Conservation (phyloP, 345 rosid genomes). For the Populus pruinosa region DNA sequence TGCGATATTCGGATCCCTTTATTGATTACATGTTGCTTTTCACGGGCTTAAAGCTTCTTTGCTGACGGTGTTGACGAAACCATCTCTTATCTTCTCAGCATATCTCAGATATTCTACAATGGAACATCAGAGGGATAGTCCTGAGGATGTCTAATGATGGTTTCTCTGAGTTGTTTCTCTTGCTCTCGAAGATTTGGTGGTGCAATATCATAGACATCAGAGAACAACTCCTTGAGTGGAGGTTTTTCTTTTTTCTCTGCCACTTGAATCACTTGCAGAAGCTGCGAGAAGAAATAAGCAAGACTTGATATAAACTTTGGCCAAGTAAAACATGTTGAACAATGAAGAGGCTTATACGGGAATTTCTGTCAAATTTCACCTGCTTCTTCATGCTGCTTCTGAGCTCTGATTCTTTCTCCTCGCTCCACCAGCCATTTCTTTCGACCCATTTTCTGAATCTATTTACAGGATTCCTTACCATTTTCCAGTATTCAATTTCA, state of each 20-base stretch:
- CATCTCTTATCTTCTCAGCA: neutral
- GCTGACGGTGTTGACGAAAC: neutral
- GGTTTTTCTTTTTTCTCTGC: conserved; percentile 81
- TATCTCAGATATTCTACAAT: conserved; percentile 28
- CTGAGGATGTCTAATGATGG: conserved; percentile 48
- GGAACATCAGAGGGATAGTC: conserved; percentile 75
- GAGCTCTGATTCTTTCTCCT: conserved; percentile 54
- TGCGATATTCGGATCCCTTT: neutral
- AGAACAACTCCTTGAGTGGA: conserved; percentile 50
- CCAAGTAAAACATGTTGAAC: neutral
- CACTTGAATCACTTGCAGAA: conserved; percentile 63
- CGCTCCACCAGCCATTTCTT: conserved; percentile 76
- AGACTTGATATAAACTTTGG: neutral
- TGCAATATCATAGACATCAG: conserved; percentile 66
- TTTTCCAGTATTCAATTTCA: conserved; percentile 75
- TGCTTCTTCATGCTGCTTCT: conserved; percentile 57
- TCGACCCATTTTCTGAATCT: conserved; percentile 73
- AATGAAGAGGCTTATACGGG: neutral
- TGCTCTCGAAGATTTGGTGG: conserved; percentile 76
- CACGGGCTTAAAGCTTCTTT: neutral
- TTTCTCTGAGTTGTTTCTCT: conserved; percentile 52
- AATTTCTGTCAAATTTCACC: conserved; percentile 36
- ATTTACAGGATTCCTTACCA: conserved; percentile 53
- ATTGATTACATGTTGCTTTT: neutral
- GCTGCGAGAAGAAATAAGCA: conserved; percentile 36